Base-by-base conservation (phyloP, 768 basidiomycete species). In the Lactifluus rugatus region DNA sequence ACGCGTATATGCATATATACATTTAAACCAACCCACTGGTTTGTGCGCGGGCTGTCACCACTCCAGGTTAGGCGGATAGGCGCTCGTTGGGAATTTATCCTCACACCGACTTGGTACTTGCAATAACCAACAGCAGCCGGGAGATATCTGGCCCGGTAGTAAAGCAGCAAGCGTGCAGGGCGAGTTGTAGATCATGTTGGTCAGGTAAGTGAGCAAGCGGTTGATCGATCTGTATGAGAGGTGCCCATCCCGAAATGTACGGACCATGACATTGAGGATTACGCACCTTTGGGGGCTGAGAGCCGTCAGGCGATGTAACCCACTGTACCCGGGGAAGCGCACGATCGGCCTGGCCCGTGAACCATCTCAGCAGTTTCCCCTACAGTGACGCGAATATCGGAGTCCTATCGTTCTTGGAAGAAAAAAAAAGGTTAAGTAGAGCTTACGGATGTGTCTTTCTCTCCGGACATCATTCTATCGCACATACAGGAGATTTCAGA, bases 241-340 rank as follows among this genome's bases (percentile, higher is more conserved):
- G 28, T 51, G 48, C 32, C 34, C 47, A 36, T 39, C 59, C 62
- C 62, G 62, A 62, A 37, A 54, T 62, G 53, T 47, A 56, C 62
- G 62, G 62, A 62, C 49, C 46, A 62, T 62, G 62, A 62, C 62
- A 45, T 54, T 60, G 48, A 41, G 44, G 19, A 47, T 55, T 45
- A 56, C 54, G 31, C 49, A 34, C 50, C 44, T 47, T 47, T 25
- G 44, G 56, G 37, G 50, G 58, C 42, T 54, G 59, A 26, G 58
- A 36, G 48, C 21, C n/a, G 54, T 58, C 57, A 58, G 57, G 44
- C 44, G 48, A 60, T 60, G 41, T 52, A 36, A 31, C 49, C 42
- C 56, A 57, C 31, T 45, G 34, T 46, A 10, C 34, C 9, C 9
- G 10, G 13, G 31, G 34, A 34, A 34, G 34, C 57, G 37, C 54